Base-by-base conservation (phyloP, 352 stramenopile genomes). In the Phytophthora fragariaefolia region DNA sequence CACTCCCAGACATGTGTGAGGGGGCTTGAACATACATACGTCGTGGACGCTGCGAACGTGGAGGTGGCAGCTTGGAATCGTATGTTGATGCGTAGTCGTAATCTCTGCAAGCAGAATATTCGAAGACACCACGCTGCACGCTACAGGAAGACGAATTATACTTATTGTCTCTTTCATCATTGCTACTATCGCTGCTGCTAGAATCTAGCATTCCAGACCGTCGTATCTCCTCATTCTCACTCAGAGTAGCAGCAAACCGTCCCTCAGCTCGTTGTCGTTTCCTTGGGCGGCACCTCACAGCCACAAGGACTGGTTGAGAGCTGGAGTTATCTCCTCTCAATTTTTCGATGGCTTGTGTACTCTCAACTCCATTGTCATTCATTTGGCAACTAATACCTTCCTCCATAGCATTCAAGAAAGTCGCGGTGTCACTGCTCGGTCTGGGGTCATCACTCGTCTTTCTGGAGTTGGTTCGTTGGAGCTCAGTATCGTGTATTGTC, bases 201-300 rank as follows among this genome's bases (percentile, higher is more conserved):
- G 54, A 62, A 26, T 58, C 46, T 32, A 7, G 36, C 4, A 36
- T 55, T 17, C 23, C 40, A 54, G 40, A 53, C 43, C 17, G 38
- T 23, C 30, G 46, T 24, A 57, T 38, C 22, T 58, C 38, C 17
- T 79, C 58, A 8, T 57, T 36, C 26, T 2, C 49, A 49, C 50
- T 49, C 38, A 38, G 30, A 15, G 23, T 45, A 46, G 38, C 10
- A 23, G 42, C 54, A 60, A 59, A 67, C 6, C 22, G 47, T 15
- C 32, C 24, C 52, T 61, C 61, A 26, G 24, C 23, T 10, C 40
- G 58, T 38, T 64, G 68, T 7, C 63, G 61, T 23, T 73, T 76
- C 1, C 79, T 76, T 9, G 73, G 71, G 10, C 82, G 74, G 57
- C 82, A 91, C 12, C 82, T 72, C 30, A 91, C 69, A n/a, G 76